Percentiles rank a stretch among this genome's conserved stretches.
phyloP scores from a whole-genome alignment of 2,329 filamentous ascomycete genomes.

The Calonectria leucothoes region DNA sequence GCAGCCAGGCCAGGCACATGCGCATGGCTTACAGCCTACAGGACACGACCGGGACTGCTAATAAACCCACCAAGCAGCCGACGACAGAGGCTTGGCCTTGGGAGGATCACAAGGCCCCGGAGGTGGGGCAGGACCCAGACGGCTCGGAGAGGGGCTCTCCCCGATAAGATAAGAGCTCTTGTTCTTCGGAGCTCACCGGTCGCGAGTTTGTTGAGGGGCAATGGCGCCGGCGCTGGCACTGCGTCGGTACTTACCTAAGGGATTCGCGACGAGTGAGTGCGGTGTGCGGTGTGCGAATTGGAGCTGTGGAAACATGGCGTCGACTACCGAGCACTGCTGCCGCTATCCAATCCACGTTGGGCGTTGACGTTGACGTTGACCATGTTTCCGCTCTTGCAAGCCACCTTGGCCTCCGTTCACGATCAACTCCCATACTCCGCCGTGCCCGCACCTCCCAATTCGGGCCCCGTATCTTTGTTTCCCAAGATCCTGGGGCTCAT shows the following conservation, averaged over 20 bases:
- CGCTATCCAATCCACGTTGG: neutral
- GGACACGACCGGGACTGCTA: neutral
- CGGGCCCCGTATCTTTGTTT: neutral
- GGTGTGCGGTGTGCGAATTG: neutral
- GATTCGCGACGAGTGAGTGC: neutral
- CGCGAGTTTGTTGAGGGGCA: constrained; percentile 5
- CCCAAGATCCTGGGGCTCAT: constrained; percentile 1
- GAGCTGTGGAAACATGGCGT: neutral
- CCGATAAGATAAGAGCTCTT: constrained; percentile 47
- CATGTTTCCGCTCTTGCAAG: neutral
- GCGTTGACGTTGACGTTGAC: neutral
- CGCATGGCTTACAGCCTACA: constrained; percentile 18
- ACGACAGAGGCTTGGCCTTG: neutral
- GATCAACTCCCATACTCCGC: too few relatives aligned
- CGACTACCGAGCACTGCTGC: neutral
- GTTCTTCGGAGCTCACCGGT: constrained; percentile 43
- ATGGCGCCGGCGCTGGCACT: neutral
- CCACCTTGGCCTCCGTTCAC: neutral
- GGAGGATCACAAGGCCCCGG: constrained; percentile 25
- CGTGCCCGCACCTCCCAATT: too few relatives aligned
- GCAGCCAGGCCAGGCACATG: constrained; percentile 12
- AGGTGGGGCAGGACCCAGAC: constrained; percentile 29
- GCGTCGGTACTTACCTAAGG: neutral
- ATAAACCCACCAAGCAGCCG: constrained; percentile 6
- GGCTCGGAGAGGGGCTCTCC: constrained; percentile 34